phyloP scores from a whole-genome alignment of 2,329 filamentous ascomycete genomes.

The Talaromyces sp. region DNA sequence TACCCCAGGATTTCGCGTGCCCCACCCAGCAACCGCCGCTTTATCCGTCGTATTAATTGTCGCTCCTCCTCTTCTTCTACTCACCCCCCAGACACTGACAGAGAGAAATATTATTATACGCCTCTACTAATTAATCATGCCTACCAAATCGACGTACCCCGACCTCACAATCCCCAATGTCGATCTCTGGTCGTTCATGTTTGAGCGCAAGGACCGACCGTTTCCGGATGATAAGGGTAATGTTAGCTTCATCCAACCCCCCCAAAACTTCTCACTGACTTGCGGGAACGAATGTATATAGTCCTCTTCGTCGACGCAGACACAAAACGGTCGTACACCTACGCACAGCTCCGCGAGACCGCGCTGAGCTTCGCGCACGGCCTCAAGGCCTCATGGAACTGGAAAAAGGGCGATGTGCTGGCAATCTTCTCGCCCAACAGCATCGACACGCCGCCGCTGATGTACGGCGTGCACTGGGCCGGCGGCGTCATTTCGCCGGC shows the following conservation, averaged over 20 bases:
- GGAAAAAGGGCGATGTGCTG: constrained; percentile 78
- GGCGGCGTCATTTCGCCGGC: constrained; percentile 79
- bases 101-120: not conserved
- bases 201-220: constrained; percentile 60
- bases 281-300: constrained; percentile 28
- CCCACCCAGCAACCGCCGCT: not conserved
- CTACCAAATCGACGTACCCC: constrained; percentile 62
- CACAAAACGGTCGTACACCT: constrained; percentile 66
- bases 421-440: constrained; percentile 79
- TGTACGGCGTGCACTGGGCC: constrained; percentile 76
- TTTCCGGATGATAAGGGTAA: constrained; percentile 71
- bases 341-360: constrained; percentile 57
- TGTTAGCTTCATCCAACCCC: constrained; percentile 10
- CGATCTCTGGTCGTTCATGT: constrained; percentile 75
- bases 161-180: constrained; percentile 64
- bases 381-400: constrained; percentile 67
- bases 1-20: not conserved
- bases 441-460: constrained; percentile 73
- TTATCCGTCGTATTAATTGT: not conserved
- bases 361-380: constrained; percentile 76
- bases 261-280: not conserved
- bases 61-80: not conserved
- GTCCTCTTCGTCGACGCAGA: constrained; percentile 74
- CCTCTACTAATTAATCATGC: constrained; percentile 49
- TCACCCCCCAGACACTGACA: not conserved